These are phyloP conservation scores for Silene vulgaris DNA, from an alignment of 179 eudicot genomes.

Conservation along the genomic window DNA sequence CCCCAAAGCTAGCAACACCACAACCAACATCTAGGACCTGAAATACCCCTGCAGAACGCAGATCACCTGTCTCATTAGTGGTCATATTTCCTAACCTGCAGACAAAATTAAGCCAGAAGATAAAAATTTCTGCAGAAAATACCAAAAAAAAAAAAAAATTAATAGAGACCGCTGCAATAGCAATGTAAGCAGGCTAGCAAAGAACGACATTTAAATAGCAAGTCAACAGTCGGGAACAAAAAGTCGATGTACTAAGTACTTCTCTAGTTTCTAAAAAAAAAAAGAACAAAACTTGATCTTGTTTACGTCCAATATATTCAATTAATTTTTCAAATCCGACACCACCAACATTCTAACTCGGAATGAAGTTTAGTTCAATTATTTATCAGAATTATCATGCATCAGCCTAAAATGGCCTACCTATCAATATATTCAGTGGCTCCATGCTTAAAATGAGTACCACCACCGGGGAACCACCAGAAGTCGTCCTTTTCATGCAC, in stretches of 20 bases:
- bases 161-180: neutral
- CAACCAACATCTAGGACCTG: constrained; percentile 97
- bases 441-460: constrained; percentile 97
- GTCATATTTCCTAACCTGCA: constrained; percentile 93
- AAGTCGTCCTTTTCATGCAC: constrained; percentile 70
- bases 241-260: neutral
- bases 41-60: constrained; percentile 71
- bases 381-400: neutral
- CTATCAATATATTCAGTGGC: constrained; percentile 88
- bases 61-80: constrained; percentile 73
- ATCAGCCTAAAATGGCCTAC: constrained; percentile 28
- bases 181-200: neutral
- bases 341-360: neutral
- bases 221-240: neutral
- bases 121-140: constrained; percentile 18
- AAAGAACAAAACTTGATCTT: neutral
- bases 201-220: neutral
- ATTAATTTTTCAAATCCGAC: constrained; percentile 1
- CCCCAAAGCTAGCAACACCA: constrained; percentile 96
- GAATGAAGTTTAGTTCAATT: neutral
- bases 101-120: constrained; percentile 25
- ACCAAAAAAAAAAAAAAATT: neutral
- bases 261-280: neutral
- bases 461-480: constrained; percentile 99
- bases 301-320: neutral